Percentiles rank a stretch among this genome's conserved stretches.
Evolutionary conservation across 306 rosid species (phyloP).

Genomic region (Rosa lucieae): DNA sequence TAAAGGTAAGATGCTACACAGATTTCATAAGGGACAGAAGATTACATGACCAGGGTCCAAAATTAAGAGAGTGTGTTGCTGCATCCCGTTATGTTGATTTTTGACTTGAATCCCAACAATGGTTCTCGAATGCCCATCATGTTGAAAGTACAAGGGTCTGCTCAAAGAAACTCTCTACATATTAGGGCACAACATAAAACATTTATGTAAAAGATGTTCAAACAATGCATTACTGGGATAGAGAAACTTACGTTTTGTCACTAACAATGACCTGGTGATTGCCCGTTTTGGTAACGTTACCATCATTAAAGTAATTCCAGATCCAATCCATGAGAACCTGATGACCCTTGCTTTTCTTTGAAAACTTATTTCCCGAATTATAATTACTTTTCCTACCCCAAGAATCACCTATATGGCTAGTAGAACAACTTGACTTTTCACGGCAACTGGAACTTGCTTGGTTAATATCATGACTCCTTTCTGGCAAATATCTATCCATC

Average conservation of each 20-base stretch:
- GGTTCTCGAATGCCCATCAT: slow-evolving; percentile 88
- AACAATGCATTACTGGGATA: slow-evolving; percentile 7
- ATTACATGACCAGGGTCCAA: slow-evolving; percentile 80
- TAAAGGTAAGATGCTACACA: background rate
- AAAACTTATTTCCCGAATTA: slow-evolving; percentile 26
- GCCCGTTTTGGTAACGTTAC: slow-evolving; percentile 35
- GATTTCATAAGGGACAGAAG: slow-evolving; percentile 16
- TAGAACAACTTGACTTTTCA: slow-evolving; percentile 23
- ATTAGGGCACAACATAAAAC: slow-evolving; percentile 30
- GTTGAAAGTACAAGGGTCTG: slow-evolving; percentile 89
- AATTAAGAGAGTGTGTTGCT: slow-evolving; percentile 58
- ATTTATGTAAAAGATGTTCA: slow-evolving; percentile 4
- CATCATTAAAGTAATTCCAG: slow-evolving; percentile 79
- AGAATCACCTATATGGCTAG: slow-evolving; percentile 20
- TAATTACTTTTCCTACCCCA: slow-evolving; percentile 14
- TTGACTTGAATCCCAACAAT: slow-evolving; percentile 76
- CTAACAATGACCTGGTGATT: slow-evolving; percentile 41
- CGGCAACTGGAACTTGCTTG: slow-evolving; percentile 28
- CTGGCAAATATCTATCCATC: slow-evolving; percentile 39
- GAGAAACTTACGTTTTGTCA: slow-evolving; percentile 58
- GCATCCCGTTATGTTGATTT: slow-evolving; percentile 37
- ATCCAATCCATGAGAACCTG: slow-evolving; percentile 79
- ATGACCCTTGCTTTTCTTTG: slow-evolving; percentile 36
- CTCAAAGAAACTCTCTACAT: slow-evolving; percentile 30
- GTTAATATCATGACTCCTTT: slow-evolving; percentile 12